Base-by-base conservation (phyloP, 352 stramenopile species). In the Blastocystis sp. region DNA sequence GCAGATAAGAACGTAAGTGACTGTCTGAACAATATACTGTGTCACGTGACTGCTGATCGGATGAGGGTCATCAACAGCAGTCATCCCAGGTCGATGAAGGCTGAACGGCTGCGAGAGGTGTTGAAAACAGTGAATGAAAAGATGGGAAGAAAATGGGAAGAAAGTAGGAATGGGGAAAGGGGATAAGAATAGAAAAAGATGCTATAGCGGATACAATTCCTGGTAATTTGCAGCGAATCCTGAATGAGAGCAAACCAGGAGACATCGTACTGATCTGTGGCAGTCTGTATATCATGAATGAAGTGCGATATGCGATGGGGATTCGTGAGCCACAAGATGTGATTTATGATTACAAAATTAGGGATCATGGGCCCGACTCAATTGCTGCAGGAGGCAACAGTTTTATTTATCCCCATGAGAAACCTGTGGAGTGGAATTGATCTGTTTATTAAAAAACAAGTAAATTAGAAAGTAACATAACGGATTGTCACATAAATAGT, bases 301-400 rank as follows among this genome's bases (percentile, higher is more conserved):
- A 88, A 64, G 77, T 88, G 29, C 77, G 77, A 18, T 88, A 88
- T 43, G 77, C 77, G 23, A 76, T 88, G 62, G 77, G 77, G 20
- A 88, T 88, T 47, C 18, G 66, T 13, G 77, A 88, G 55, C 77
- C 77, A 3, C 62, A 79, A 45, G 77, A 88, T 34, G 62, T 88
- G 37, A 88, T 76, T 41, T 79, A 88, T n/a, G 66, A 79, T 29
- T 79, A 76, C 47, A 34, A 61, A 11, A 63, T 55, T 18, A 8
- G 63, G 20, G 77, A 88, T 43, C 73, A 84, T 43, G 73, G 73
- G 9, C 73, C 73, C 5, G 73, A 84, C 11, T 63, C 73, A 13
- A 55, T 84, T 5, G 73, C 47, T 15, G 47, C 73, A 11, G 43
- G 41, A 59, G 43, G 37, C 7, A 26, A 73, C 7, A 39, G 29